These are phyloP conservation scores for Penicillium sumatraense DNA, from an alignment of 2,329 filamentous ascomycete genomes.

Conservation along the genomic window DNA sequence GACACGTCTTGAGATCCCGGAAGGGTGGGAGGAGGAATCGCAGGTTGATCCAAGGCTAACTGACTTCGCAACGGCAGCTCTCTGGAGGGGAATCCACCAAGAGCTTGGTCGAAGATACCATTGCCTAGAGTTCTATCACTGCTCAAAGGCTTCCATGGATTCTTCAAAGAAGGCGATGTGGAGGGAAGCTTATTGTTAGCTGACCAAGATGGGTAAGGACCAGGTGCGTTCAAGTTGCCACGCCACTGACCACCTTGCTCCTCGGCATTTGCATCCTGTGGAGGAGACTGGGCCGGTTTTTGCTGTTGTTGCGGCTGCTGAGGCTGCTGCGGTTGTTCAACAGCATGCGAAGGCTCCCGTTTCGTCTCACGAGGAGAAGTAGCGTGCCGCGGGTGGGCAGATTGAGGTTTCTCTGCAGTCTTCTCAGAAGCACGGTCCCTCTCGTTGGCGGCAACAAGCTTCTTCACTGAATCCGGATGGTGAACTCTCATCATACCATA, in stretches of 20 bases:
- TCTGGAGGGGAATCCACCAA: conserved; percentile 54
- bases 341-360: conserved; percentile 9
- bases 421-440: conserved; percentile 43
- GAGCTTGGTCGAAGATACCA: conserved; percentile 63
- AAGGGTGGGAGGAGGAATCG: conserved; percentile 41
- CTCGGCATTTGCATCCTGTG: conserved; percentile 35
- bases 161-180: conserved; percentile 44
- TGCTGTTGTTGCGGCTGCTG: conserved; percentile 7
- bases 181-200: conserved; percentile 39
- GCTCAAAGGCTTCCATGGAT: conserved; percentile 63
- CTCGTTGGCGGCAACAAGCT: conserved; percentile 43
- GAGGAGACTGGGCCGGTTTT: conserved; percentile 25
- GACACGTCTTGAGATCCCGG: conserved; percentile 38
- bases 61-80: conserved; percentile 47
- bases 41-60: conserved; percentile 45
- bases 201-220: conserved; percentile 45
- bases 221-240: conserved; percentile 41
- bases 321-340: conserved; percentile 25
- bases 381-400: conserved; percentile 32
- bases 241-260: conserved; percentile 44
- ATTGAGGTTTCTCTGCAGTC: conserved; percentile 18
- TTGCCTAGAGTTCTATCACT: conserved; percentile 65
- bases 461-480: conserved; percentile 58
- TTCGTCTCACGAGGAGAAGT: conserved; percentile 30
- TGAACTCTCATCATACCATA: conserved; percentile 68